A percentile compares a stretch with the other conserved stretches of the same genome.
These are phyloP conservation scores for Colletotrichum sp. DNA, from an alignment of 2,329 filamentous ascomycete genomes.

Conservation along the genomic window DNA sequence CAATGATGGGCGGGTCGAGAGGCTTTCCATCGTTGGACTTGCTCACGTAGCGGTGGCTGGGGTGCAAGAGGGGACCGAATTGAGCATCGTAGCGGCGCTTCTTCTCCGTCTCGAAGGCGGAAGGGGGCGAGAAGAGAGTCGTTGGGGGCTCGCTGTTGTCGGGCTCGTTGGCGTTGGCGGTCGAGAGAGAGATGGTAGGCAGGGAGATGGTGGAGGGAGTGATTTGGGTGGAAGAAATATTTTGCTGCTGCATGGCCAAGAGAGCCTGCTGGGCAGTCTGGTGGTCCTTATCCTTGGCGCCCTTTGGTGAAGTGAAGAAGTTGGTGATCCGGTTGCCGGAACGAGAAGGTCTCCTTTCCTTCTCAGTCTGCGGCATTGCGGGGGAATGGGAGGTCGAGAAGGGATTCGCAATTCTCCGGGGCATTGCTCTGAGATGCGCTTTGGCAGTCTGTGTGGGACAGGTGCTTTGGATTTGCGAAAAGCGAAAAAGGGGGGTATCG, in stretches of 20 bases:
- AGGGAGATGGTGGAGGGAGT: conserved; percentile 77
- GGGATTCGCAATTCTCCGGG: conserved; percentile 63
- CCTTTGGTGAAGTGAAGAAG: conserved; percentile 82
- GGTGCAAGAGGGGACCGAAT: conserved; percentile 84
- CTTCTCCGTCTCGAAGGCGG: conserved; percentile 79
- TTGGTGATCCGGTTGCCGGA: conserved; percentile 75
- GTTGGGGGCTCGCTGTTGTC: conserved; percentile 77
- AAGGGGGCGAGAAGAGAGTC: conserved; percentile 84
- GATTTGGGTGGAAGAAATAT: conserved; percentile 65
- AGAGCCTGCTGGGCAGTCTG: conserved; percentile 71
- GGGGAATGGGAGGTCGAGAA: conserved; percentile 55
- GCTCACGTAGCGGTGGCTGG: conserved; percentile 87
- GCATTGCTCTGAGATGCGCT: conserved; percentile 49
- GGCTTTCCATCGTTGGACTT: conserved; percentile 77
- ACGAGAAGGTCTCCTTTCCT: conserved; percentile 61
- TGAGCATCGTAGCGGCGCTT: conserved; percentile 84
- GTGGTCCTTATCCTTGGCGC: conserved; percentile 56
- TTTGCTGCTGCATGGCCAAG: conserved; percentile 69
- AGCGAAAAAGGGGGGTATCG: neutral
- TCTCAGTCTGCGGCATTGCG: conserved; percentile 53
- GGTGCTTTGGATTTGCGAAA: neutral
- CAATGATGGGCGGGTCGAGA: conserved; percentile 84
- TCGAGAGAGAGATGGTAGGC: conserved; percentile 91
- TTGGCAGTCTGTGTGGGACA: conserved; percentile 5
- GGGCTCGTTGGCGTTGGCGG: conserved; percentile 76